Evolutionary conservation across 768 basidiomycete species (phyloP).

Genomic region (Lenzites betulinus): DNA sequence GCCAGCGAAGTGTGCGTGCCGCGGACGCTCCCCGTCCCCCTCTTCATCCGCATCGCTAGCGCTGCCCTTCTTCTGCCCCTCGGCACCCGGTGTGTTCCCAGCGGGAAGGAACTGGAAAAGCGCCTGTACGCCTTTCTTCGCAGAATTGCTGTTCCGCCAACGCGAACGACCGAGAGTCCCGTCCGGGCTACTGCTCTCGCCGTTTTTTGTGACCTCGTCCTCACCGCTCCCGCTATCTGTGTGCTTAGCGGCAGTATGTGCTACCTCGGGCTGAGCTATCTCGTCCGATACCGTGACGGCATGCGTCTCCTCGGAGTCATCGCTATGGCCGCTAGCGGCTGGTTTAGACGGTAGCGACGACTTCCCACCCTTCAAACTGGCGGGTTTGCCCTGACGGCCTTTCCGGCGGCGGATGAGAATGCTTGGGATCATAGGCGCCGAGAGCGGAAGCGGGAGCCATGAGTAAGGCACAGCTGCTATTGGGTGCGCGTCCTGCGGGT

Average conservation of each 20-base stretch:
- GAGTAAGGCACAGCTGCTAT: conserved; percentile 1
- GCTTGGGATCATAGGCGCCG: conserved; percentile 10
- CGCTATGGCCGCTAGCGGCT: not conserved
- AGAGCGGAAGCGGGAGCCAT: conserved; percentile 19
- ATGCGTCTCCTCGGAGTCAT: not conserved
- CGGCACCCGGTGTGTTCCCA: not conserved
- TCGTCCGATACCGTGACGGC: not conserved
- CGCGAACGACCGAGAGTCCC: not conserved
- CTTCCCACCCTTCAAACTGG: not conserved
- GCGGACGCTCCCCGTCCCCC: not conserved
- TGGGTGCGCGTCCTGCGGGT: conserved; percentile 19
- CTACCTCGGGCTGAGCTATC: not conserved
- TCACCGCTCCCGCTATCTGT: not conserved
- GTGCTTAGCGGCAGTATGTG: not conserved
- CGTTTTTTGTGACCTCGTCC: not conserved
- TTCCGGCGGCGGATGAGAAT: conserved; percentile 13
- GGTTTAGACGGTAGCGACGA: not conserved
- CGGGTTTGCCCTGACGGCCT: not conserved
- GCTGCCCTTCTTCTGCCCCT: not conserved
- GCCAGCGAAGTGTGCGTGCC: not conserved
- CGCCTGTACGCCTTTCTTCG: conserved; percentile 14
- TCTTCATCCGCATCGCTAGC: conserved; percentile 11
- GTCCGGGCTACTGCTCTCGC: conserved; percentile 8
- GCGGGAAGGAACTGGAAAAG: conserved; percentile 9
- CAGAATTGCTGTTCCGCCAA: conserved; percentile 1